These are phyloP conservation scores for Karstenula rhodostoma DNA, from an alignment of 2,329 filamentous ascomycete genomes.

Conservation along the genomic window DNA sequence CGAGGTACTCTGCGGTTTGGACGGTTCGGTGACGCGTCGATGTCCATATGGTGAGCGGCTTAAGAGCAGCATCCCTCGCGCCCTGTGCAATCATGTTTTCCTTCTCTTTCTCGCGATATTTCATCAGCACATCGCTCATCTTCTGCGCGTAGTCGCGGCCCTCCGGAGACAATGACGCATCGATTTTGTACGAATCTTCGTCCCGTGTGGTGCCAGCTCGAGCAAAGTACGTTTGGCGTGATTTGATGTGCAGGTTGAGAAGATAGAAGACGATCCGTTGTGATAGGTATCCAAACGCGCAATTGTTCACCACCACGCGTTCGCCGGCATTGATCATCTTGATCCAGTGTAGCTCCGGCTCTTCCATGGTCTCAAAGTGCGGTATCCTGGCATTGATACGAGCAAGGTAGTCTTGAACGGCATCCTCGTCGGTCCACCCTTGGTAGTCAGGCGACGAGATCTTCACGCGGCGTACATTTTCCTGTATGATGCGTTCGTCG, in stretches of 20 bases:
- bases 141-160: constrained; percentile 77
- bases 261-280: constrained; percentile 98
- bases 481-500: constrained; percentile 90
- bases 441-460: constrained; percentile 97
- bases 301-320: constrained; percentile 94
- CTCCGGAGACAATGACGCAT: constrained; percentile 82
- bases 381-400: constrained; percentile 93
- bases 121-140: constrained; percentile 77
- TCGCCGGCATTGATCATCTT: constrained; percentile 99
- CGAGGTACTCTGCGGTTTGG: constrained; percentile 86
- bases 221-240: constrained; percentile 90
- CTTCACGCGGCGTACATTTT: constrained; percentile 97
- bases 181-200: constrained; percentile 90
- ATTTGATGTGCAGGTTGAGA: constrained; percentile 96
- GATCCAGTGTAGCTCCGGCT: constrained; percentile 93
- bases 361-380: constrained; percentile 95
- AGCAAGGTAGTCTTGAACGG: constrained; percentile 87
- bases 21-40: constrained; percentile 90
- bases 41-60: constrained; percentile 91
- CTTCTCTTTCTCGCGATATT: constrained; percentile 84
- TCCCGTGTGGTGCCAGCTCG: constrained; percentile 85
- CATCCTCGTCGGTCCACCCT: constrained; percentile 90
- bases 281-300: constrained; percentile 94
- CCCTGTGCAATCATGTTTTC: constrained; percentile 72
- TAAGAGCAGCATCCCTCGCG: constrained; percentile 72